Base-by-base conservation (phyloP, 2,329 filamentous ascomycete species). In the Botrytis galanthina region DNA sequence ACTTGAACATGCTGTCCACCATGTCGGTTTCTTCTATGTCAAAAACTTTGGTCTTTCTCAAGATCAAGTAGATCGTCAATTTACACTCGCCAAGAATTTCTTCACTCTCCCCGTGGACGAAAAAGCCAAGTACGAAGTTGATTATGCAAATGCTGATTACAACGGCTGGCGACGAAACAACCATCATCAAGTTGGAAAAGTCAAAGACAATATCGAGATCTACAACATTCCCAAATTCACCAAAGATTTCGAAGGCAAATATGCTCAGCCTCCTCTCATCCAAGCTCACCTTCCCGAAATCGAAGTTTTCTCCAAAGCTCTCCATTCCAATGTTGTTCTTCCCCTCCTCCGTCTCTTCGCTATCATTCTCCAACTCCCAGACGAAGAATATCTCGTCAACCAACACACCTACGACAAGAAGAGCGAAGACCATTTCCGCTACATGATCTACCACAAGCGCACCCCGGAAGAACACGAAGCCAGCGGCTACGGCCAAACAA, bases 11-110 rank as follows among this genome's bases (percentile, higher is more conserved):
- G 87, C 87, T 5, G 85, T 87, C 0, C 82, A 83, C 51, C 77
- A 84, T 70, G 81, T 85, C 76, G 87, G 88, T 0, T 88, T 91
- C 82, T 91, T 91, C 81, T 90, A 90, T 75, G 86, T 91, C 32
- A 87, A 86, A 74, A 89, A 90, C 80, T 90, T 88, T 75, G 88
- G 88, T 46, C 83, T 91, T n/a, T 82, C 81, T 0, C 87, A 90
- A 78, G 87, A 89, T 64, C 83, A 89, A 78, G 84, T 91, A 2
- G 86, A 91, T 75, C 82, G 84, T 9, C 89, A 91, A 75, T 91
- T 90, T 75, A 87, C 88, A 20, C 84, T 91, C 3, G 89, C 86
- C 1, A 87, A 88, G 73, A 83, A 87, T 51, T 85, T 91, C 75
- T 90, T 90, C 77, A 79, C 85, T 7, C 82, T 91, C 0, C 84